A percentile compares a stretch with the other conserved stretches of the same genome.
These are phyloP conservation scores for Sextonia rubra DNA, from an alignment of 164 flowering plant species.

Conservation along the genomic window DNA sequence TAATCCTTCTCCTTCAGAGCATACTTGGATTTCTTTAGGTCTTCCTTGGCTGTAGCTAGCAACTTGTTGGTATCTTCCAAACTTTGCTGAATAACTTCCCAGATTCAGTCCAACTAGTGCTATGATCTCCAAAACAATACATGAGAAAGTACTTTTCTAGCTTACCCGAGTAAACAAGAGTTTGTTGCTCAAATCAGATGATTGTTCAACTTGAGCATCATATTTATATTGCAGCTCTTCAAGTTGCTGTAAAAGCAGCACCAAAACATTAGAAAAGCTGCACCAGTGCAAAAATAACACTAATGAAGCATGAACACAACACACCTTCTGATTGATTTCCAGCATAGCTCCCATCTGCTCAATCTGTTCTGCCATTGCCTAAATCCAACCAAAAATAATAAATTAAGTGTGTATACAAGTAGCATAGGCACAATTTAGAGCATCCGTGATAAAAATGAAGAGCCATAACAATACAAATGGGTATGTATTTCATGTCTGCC, in stretches of 20 bases:
- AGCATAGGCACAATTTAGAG: background rate
- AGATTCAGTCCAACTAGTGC: background rate
- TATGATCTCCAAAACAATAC: background rate
- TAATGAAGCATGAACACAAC: slow-evolving; percentile 5
- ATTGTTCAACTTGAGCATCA: slow-evolving; percentile 49
- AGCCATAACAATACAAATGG: too few species aligned
- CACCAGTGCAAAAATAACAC: background rate
- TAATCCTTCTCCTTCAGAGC: slow-evolving; percentile 72
- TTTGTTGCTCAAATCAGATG: slow-evolving; percentile 48
- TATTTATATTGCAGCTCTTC: slow-evolving; percentile 77
- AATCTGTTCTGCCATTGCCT: slow-evolving; percentile 96
- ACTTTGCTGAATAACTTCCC: slow-evolving; percentile 44
- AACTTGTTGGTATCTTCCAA: slow-evolving; percentile 49
- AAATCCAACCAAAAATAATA: slow-evolving; percentile 5
- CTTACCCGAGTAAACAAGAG: slow-evolving; percentile 74
- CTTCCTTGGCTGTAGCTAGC: slow-evolving; percentile 55
- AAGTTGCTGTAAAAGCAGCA: slow-evolving; percentile 41
- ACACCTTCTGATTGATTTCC: slow-evolving; percentile 80
- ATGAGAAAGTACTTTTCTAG: background rate
- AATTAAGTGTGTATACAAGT: background rate
- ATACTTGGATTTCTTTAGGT: slow-evolving; percentile 65
- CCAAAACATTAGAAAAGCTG: background rate
- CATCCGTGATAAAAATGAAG: background rate
- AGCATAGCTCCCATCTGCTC: slow-evolving; percentile 70
- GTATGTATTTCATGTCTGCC: too few species aligned